phyloP scores from a whole-genome alignment of 1,139 yeast species.

The Blastobotrys petasosporus region DNA sequence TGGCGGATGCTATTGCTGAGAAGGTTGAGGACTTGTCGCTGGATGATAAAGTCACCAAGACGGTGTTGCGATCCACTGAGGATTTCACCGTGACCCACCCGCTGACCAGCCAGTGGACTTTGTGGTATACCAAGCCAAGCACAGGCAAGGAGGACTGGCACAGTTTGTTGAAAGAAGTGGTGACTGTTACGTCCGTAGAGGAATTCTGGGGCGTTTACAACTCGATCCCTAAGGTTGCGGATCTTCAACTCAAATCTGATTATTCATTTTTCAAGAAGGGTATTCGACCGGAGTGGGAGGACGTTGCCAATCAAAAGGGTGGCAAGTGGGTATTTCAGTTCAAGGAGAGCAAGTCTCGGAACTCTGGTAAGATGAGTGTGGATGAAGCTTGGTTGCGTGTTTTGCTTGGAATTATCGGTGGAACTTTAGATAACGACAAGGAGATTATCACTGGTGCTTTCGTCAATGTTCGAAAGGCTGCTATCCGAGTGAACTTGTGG shows the following conservation, averaged over 20 bases:
- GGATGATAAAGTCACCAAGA: constrained; percentile 26
- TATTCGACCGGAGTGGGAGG: constrained; percentile 99
- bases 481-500: constrained; percentile 88
- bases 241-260: constrained; percentile 87
- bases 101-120: constrained; percentile 86
- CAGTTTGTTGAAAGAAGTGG: constrained; percentile 87
- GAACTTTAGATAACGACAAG: constrained; percentile 85
- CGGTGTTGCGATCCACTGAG: constrained; percentile 62
- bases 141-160: constrained; percentile 74
- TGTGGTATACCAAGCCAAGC: constrained; percentile 87
- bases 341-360: constrained; percentile 41
- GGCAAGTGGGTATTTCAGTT: constrained; percentile 91
- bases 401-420: constrained; percentile 88
- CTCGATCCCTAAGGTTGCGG: constrained; percentile 87
- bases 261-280: constrained; percentile 94
- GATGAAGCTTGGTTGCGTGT: constrained; percentile 94
- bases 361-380: constrained; percentile 9
- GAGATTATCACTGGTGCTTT: constrained; percentile 90
- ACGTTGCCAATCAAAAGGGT: constrained; percentile 76
- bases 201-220: constrained; percentile 99
- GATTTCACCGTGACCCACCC: constrained; percentile 86
- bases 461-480: constrained; percentile 77
- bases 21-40: constrained; percentile 22
- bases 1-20: constrained; percentile 21
- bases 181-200: constrained; percentile 86